Conservation (phyloP, 2,329 filamentous ascomycete genomes). For the Fusarium duplospermum region DNA sequence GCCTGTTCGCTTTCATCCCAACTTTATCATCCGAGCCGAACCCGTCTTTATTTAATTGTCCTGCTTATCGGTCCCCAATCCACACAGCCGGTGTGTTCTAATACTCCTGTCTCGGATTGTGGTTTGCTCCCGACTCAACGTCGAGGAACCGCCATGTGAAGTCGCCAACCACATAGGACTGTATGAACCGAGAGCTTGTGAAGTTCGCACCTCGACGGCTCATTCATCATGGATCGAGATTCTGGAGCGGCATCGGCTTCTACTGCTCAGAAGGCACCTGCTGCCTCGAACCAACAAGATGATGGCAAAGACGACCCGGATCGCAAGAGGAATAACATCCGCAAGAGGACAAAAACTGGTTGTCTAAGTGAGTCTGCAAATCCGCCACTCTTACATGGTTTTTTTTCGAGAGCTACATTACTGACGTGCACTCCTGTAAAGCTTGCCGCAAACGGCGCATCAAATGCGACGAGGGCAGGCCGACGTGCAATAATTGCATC, state of each 20-base stretch:
- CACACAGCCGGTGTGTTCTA: slow-evolving; percentile 14
- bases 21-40: slow-evolving; percentile 13
- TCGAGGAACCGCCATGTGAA: slow-evolving; percentile 39
- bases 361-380: slow-evolving; percentile 78
- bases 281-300: slow-evolving; percentile 48
- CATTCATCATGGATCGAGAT: slow-evolving; percentile 36
- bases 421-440: slow-evolving; percentile 52
- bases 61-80: slow-evolving; percentile 2
- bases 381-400: background rate
- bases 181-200: slow-evolving; percentile 23
- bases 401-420: slow-evolving; percentile 8
- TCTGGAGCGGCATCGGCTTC: slow-evolving; percentile 19
- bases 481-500: slow-evolving; percentile 84
- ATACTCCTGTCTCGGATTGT: slow-evolving; percentile 20
- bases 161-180: slow-evolving; percentile 11
- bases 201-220: background rate
- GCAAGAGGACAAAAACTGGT: slow-evolving; percentile 89
- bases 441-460: slow-evolving; percentile 94
- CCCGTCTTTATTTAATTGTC: slow-evolving; percentile 1
- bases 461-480: slow-evolving; percentile 93
- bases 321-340: slow-evolving; percentile 60
- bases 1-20: slow-evolving; percentile 6
- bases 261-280: slow-evolving; percentile 41
- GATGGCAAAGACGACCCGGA: slow-evolving; percentile 56
- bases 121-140: slow-evolving; percentile 5